Evolutionary conservation across 1,284 basidiomycete species (phyloP), one percentile per base, ranked within the genome.

Genomic region (Rhizoctonia solani): DNA sequence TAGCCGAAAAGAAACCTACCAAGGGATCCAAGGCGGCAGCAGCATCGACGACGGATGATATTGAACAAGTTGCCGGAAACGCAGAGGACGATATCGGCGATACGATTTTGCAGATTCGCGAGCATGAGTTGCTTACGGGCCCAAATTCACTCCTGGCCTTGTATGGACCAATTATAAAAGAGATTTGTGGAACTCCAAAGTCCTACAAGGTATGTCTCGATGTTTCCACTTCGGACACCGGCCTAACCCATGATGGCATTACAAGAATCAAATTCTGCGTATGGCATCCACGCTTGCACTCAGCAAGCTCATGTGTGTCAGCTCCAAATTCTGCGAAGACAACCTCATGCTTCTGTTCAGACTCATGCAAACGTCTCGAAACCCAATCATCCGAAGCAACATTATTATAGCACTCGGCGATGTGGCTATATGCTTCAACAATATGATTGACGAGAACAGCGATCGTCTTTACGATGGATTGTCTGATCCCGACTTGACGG

Each of bases 11-110:
- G 32, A 29, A 34, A 19, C 37, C 29, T 4, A 49, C 44, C 16
- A 65, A 70, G 50, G 46, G 59, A 47, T 13, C 44, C 21, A 93
- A 93, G 74, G 9, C 37, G 9, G 88, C 91, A 39, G n/a, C n/a
- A n/a, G n/a, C n/a, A n/a, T n/a, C n/a, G n/a, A n/a, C n/a, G n/a
- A 83, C 80, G 14, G 94, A 96, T 73, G 95, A 98, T 74, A 85
- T 99, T 0, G 96, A 99, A 71, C 95, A 97, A 73, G 96, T 99
- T 1, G 93, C 92, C 1, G 96, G 97, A 2, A 98, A 96, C 73
- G 95, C 95, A 21, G 96, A 99, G 76, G 96, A 99, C 76, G 96
- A 99, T 74, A 96, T 98, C 72, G 96, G 95, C 16, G 97, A 99
- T 69, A 84, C 90, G 4, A 91, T 99, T 49, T 87, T 87, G 1